phyloP scores from a whole-genome alignment of 257 asterid species.

The Przewalskia tangutica region DNA sequence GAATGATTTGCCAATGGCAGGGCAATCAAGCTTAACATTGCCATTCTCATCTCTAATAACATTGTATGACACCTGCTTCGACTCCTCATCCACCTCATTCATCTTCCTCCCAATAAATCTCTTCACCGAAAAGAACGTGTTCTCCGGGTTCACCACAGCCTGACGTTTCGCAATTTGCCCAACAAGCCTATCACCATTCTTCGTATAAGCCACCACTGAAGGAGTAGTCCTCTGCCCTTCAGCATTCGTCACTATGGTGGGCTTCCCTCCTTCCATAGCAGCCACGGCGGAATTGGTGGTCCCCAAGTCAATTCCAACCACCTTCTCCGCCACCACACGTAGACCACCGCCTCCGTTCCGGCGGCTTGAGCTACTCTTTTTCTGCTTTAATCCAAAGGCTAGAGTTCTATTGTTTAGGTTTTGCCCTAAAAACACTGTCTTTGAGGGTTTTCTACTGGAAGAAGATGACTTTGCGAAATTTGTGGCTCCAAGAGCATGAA shows the following conservation, averaged over 20 bases:
- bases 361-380: background rate
- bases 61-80: constrained; percentile 74
- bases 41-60: constrained; percentile 86
- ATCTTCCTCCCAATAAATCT: constrained; percentile 88
- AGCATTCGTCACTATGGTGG: constrained; percentile 79
- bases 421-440: constrained; percentile 43
- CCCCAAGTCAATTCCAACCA: constrained; percentile 82
- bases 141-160: constrained; percentile 86
- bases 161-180: constrained; percentile 93
- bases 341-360: constrained; percentile 16
- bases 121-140: constrained; percentile 79
- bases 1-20: constrained; percentile 75
- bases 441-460: constrained; percentile 16
- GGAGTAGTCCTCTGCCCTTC: constrained; percentile 93
- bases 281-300: constrained; percentile 91
- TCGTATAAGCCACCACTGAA: constrained; percentile 82
- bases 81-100: constrained; percentile 86
- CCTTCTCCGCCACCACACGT: constrained; percentile 82
- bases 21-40: constrained; percentile 86
- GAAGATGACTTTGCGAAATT: constrained; percentile 23
- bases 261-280: constrained; percentile 95
- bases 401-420: constrained; percentile 20
- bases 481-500: constrained; percentile 48
- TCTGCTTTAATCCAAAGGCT: constrained; percentile 33
- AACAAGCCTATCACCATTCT: constrained; percentile 68